Evolutionary conservation across 2,329 filamentous ascomycete genomes (phyloP), one percentile per base, ranked within the genome.

Genomic region (Fusarium coicis): DNA sequence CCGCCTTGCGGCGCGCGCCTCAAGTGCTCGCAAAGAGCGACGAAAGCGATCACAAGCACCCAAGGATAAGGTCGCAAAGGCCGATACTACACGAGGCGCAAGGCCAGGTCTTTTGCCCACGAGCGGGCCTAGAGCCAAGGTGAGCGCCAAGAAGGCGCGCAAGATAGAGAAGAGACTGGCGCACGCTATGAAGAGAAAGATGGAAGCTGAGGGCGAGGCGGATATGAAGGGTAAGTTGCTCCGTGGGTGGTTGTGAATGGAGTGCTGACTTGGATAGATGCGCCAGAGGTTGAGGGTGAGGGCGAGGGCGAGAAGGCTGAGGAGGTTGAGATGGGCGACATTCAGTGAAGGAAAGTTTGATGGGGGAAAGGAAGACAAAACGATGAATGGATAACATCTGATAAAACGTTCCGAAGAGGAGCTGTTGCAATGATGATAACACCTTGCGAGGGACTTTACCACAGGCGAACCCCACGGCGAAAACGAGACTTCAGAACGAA

Each of bases 131-230:
- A 83, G 85, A 39, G 82, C 81, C 3, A 81, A 84, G 26, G 53
- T 89, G 39, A 89, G 88, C 80, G 81, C 81, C 53, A 90, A 90
- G 86, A 87, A 86, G 84, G 81, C 82, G 78, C 83, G 85, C 71
- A 90, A 90, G 85, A 63, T 90, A 42, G 85, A 90, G 78, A 85
- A 86, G 83, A 84, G 85, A 81, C 77, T 88, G 79, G 84, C 82
- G 5, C 83, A 89, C 73, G 88, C 87, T 23, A 63, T 89, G 62
- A 85, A 85, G 83, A 82, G 88, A 66, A 88, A 86, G 80, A 84
- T 84, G 78, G 87, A 84, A 70, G 84, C 79, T 4, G 85, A 85
- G 44, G 87, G 86, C 18, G 86, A 86, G 72, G 84, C 84, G 7
- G 85, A 80, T 76, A 88, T 87, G 84, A 83, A 85, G 74, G 85